Conservation (phyloP, 352 stramenopile species). For the Globisporangium paroecandrum region DNA sequence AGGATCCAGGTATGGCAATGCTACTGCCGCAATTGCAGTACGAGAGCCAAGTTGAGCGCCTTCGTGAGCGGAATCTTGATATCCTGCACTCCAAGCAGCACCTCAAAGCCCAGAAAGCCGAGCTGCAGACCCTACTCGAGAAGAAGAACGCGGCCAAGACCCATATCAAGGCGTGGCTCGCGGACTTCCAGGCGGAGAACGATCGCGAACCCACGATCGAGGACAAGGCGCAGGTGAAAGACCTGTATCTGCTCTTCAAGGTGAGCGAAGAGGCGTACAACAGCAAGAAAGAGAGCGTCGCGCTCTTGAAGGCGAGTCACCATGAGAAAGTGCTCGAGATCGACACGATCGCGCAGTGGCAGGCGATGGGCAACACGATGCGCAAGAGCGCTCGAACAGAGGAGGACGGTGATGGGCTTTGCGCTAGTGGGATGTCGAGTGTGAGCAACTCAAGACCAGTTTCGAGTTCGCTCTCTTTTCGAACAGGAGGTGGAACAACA, state of each 20-base stretch:
- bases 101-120: slow-evolving; percentile 31
- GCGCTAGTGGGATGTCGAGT: slow-evolving; percentile 3
- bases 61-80: slow-evolving; percentile 36
- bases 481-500: background rate
- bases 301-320: slow-evolving; percentile 44
- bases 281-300: slow-evolving; percentile 32
- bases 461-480: background rate
- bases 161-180: slow-evolving; percentile 64
- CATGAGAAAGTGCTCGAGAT: slow-evolving; percentile 39
- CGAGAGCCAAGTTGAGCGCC: slow-evolving; percentile 43
- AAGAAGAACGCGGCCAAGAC: slow-evolving; percentile 53
- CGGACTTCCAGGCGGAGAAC: slow-evolving; percentile 45
- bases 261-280: slow-evolving; percentile 54
- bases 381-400: slow-evolving; percentile 6
- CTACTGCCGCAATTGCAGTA: slow-evolving; percentile 32
- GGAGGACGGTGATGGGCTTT: background rate
- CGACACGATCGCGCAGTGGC: slow-evolving; percentile 52
- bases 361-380: slow-evolving; percentile 28
- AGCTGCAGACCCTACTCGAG: slow-evolving; percentile 30
- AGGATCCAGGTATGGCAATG: slow-evolving; percentile 4
- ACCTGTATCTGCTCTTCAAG: slow-evolving; percentile 77
- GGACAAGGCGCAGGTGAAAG: slow-evolving; percentile 77
- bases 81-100: slow-evolving; percentile 43
- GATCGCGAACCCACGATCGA: slow-evolving; percentile 59
- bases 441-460: slow-evolving; percentile 10